phyloP scores from a whole-genome alignment of 768 basidiomycete species.

The Pleurotus citrinopileatus region DNA sequence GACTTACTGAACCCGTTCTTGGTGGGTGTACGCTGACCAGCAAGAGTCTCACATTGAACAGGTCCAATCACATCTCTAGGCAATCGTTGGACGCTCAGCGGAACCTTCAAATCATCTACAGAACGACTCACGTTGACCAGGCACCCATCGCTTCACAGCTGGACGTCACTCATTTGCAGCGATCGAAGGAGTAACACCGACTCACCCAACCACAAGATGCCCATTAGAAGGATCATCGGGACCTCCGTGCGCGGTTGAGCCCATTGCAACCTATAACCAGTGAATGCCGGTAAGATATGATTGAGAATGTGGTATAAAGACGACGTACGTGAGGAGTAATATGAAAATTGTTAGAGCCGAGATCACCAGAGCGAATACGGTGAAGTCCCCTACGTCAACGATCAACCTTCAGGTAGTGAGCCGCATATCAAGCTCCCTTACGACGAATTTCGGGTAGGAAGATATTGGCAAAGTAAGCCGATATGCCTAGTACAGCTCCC shows the following conservation, averaged over 20 bases:
- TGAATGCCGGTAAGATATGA: slow-evolving; percentile 6
- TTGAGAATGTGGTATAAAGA: not conserved
- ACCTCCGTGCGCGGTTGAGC: slow-evolving; percentile 67
- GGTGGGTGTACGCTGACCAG: slow-evolving; percentile 41
- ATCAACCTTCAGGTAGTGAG: not conserved
- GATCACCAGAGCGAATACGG: slow-evolving; percentile 64
- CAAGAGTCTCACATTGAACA: slow-evolving; percentile 54
- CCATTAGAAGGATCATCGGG: slow-evolving; percentile 48
- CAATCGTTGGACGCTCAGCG: not conserved
- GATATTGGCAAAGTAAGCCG: slow-evolving; percentile 61
- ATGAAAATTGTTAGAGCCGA: slow-evolving; percentile 63
- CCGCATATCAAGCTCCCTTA: slow-evolving; percentile 29
- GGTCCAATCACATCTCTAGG: slow-evolving; percentile 67
- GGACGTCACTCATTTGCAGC: slow-evolving; percentile 7
- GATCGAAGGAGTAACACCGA: slow-evolving; percentile 4
- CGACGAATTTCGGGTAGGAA: slow-evolving; percentile 68
- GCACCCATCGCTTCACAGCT: slow-evolving; percentile 57
- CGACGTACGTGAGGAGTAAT: slow-evolving; percentile 56
- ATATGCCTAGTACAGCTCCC: slow-evolving; percentile 63
- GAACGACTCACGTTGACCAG: slow-evolving; percentile 60
- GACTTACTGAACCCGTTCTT: slow-evolving; percentile 54
- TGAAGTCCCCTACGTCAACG: slow-evolving; percentile 57
- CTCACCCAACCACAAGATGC: slow-evolving; percentile 70
- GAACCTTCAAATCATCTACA: not conserved
- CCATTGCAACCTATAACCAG: slow-evolving; percentile 55